A percentile compares a stretch with the other conserved stretches of the same genome.
Evolutionary conservation across 148 eudicot species (phyloP).

Genomic region (Vaccinium corymbosum): DNA sequence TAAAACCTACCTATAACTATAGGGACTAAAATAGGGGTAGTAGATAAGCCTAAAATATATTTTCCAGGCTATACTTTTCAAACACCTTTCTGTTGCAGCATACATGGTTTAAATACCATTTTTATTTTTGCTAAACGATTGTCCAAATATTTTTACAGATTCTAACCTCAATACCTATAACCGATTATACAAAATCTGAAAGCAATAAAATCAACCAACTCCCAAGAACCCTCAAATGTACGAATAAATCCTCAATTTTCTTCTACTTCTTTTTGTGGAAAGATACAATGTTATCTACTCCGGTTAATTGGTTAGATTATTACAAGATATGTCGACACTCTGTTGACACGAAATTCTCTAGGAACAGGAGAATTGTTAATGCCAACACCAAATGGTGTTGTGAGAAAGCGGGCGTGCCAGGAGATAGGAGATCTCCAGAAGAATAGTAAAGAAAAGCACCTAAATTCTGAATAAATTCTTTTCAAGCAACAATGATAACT

Average conservation of each 20-base stretch:
- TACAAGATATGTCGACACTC: not conserved
- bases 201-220: not conserved
- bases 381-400: too few relatives aligned
- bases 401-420: too few relatives aligned
- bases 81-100: not conserved
- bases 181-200: not conserved
- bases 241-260: not conserved
- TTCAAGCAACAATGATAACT: too few relatives aligned
- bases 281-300: not conserved
- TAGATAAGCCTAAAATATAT: not conserved
- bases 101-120: too few relatives aligned
- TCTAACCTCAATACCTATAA: not conserved
- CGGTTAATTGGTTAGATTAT: not conserved
- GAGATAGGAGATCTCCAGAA: too few relatives aligned
- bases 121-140: not conserved
- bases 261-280: not conserved
- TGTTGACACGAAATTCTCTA: too few relatives aligned
- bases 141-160: not conserved
- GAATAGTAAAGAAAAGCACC: too few relatives aligned
- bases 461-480: too few relatives aligned
- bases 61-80: not conserved
- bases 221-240: not conserved
- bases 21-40: not conserved
- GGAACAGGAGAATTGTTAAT: too few relatives aligned
- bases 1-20: not conserved